Evolutionary conservation across 2,329 filamentous ascomycete genomes (phyloP).

Genomic region (Lasiodiplodia theobromae): DNA sequence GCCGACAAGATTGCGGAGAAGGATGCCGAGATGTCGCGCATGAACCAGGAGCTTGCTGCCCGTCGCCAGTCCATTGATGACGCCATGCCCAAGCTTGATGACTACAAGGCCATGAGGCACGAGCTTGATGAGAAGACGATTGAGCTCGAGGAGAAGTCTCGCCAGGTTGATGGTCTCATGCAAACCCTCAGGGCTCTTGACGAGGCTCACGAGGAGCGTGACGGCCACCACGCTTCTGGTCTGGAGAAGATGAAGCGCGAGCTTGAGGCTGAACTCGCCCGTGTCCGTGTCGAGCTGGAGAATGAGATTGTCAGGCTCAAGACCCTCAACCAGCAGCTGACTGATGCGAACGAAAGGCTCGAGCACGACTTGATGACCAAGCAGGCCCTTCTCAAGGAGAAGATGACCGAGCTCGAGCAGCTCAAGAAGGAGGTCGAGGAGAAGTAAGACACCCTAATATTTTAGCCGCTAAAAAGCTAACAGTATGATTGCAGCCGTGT

Average conservation of each 20-base stretch:
- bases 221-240: slow-evolving; percentile 27
- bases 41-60: slow-evolving; percentile 29
- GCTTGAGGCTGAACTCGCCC: slow-evolving; percentile 13
- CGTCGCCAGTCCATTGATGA: slow-evolving; percentile 28
- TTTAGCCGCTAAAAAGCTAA: neutral
- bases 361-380: slow-evolving; percentile 22
- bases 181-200: slow-evolving; percentile 25
- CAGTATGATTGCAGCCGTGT: neutral
- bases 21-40: slow-evolving; percentile 28
- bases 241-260: slow-evolving; percentile 28
- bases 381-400: slow-evolving; percentile 6
- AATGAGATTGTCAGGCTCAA: slow-evolving; percentile 29
- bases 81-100: slow-evolving; percentile 28
- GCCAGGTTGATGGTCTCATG: slow-evolving; percentile 30
- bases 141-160: slow-evolving; percentile 29
- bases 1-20: slow-evolving; percentile 29
- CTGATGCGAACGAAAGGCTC: slow-evolving; percentile 27
- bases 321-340: slow-evolving; percentile 27
- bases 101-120: slow-evolving; percentile 24
- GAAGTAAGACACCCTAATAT: neutral
- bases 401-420: slow-evolving; percentile 11
- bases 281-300: slow-evolving; percentile 25
- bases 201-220: slow-evolving; percentile 26
- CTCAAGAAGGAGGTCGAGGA: slow-evolving; percentile 16
- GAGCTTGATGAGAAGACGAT: slow-evolving; percentile 28